Evolutionary conservation across 208 protist genomes (phyloP), one percentile per base, ranked within the genome.

Genomic region (Acanthamoeba culbertsoni): DNA sequence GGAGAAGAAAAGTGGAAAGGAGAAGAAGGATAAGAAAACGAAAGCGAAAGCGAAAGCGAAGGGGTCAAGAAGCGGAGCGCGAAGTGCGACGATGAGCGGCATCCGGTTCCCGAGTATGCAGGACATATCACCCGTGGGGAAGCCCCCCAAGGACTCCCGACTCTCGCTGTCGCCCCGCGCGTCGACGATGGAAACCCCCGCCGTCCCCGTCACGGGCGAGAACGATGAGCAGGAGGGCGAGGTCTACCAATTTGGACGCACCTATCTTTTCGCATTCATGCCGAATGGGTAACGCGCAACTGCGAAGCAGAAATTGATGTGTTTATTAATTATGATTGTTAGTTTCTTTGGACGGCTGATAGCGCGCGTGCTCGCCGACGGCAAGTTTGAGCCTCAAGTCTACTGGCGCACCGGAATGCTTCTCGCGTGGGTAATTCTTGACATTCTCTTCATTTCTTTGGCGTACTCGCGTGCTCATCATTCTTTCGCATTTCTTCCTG

Each of bases 341-440:
- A 77, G 68, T 7, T 82, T 82, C 42, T 82, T 82, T 40, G 71
- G 71, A 14, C 71, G 71, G 42, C 43, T 82, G 42, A 82, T 82
- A 43, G 71, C 71, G 43, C 71, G 71, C 37, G 71, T 82, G 43
- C 35, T 82, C 42, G 71, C 71, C 42, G 71, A 82, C 42, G 71
- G 71, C 71, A 82, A 82, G 71, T 82, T 82, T 31, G 71, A 82
- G 28, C 71, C 71, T 37, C 71, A 82, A 43, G 71, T 82, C 71
- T 82, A 82, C 71, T 82, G 71, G 71, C 71, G 71, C 2, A 82
- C 71, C n/a, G 71, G 71, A 37, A 82, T 82, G 71, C 71, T 82
- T 4, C 71, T 82, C 3, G 71, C 71, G 6, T 82, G 71, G 71
- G 71, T 82, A n/a, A n/a, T n/a, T n/a, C n/a, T n/a, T n/a, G n/a